phyloP scores from a whole-genome alignment of 1,139 yeast species.

The Hansenula sp. region DNA sequence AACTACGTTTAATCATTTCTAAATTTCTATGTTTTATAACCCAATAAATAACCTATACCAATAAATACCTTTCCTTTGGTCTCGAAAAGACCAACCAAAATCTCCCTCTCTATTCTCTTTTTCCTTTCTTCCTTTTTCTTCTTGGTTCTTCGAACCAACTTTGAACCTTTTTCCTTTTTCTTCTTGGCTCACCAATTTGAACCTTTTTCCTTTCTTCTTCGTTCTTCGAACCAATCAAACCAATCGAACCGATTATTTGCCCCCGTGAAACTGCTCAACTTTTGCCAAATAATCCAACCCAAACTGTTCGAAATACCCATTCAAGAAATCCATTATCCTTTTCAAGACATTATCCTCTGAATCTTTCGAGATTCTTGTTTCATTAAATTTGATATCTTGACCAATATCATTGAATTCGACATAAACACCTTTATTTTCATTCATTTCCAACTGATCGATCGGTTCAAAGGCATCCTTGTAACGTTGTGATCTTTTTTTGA shows the following conservation, averaged over 20 bases:
- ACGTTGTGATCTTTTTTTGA: constrained; percentile 51
- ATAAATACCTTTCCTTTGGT: too few relatives aligned
- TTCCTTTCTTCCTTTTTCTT: too few relatives aligned
- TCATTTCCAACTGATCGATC: constrained; percentile 45
- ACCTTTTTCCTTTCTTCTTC: too few relatives aligned
- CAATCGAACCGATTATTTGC: too few relatives aligned
- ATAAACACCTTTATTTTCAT: constrained; percentile 34
- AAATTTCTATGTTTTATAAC: too few relatives aligned
- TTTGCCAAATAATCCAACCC: constrained; percentile 16
- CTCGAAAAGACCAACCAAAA: too few relatives aligned
- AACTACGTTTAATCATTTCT: too few relatives aligned
- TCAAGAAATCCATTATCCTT: constrained; percentile 27
- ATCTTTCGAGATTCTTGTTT: constrained; percentile 3
- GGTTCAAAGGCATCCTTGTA: constrained; percentile 57
- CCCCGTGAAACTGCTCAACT: too few relatives aligned
- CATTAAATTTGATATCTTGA: constrained; percentile 21
- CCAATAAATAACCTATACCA: background rate
- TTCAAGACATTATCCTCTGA: constrained; percentile 15
- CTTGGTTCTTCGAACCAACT: background rate
- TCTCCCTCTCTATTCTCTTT: too few relatives aligned
- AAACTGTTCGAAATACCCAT: constrained; percentile 29
- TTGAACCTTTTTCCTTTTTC: constrained; percentile 7
- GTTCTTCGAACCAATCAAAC: too few relatives aligned
- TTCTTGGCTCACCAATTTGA: too few relatives aligned
- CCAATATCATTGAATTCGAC: constrained; percentile 48